Conservation (phyloP, 177 flowering plant species). For the Telopea speciosissima region DNA sequence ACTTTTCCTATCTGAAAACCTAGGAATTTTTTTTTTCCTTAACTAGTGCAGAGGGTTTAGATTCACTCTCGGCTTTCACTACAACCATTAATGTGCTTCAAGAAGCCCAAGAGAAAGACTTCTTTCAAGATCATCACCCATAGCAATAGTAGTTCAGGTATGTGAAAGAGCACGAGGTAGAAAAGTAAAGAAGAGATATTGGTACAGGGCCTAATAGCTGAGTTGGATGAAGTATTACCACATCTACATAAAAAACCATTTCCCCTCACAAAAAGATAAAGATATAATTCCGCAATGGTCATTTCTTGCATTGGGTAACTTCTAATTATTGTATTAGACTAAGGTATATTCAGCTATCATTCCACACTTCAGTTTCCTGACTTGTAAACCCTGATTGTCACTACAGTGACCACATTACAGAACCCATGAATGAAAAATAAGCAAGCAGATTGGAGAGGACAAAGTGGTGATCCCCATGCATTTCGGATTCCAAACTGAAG, state of each 20-base stretch:
- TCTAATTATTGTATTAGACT: too few species aligned
- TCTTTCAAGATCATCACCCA: background rate
- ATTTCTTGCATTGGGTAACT: too few species aligned
- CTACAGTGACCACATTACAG: background rate
- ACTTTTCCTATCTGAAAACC: too few species aligned
- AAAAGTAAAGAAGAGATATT: background rate
- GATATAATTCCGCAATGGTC: too few species aligned
- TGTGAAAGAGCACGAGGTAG: background rate
- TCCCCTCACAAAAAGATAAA: too few species aligned
- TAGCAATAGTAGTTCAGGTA: background rate
- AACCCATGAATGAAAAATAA: background rate
- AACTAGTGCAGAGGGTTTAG: too few species aligned
- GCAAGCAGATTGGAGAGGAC: background rate
- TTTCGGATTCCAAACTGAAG: too few species aligned
- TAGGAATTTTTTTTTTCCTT: too few species aligned
- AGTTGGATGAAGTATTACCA: background rate
- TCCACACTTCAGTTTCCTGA: background rate
- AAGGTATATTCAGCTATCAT: background rate
- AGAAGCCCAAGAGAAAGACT: background rate
- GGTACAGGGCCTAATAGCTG: background rate
- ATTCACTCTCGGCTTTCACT: too few species aligned
- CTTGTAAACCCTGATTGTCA: background rate
- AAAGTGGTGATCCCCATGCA: background rate
- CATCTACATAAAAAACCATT: background rate
- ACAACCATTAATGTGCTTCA: too few species aligned